phyloP scores from a whole-genome alignment of 139 green algal genomes.

The Chloropicon primus region DNA sequence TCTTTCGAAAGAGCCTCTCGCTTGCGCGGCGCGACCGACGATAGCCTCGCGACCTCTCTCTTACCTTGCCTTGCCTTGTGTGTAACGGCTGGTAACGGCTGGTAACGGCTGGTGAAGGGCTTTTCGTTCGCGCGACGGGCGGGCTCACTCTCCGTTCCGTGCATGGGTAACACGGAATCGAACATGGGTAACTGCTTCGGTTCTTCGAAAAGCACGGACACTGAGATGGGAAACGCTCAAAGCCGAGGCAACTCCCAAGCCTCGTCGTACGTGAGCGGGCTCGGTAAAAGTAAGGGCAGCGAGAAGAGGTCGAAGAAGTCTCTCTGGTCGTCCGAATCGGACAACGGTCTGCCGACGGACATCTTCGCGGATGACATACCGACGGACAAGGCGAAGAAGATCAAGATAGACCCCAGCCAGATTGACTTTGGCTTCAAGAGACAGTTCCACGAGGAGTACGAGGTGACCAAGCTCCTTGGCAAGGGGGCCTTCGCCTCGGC shows the following conservation, averaged over 20 bases:
- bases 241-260: not conserved
- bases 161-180: too few species aligned
- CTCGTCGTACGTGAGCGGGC: not conserved
- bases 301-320: too few species aligned
- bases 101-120: too few species aligned
- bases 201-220: not conserved
- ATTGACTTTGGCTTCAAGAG: not conserved
- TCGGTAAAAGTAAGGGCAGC: not conserved
- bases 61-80: too few species aligned
- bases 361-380: not conserved
- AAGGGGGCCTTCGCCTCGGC: not conserved
- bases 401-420: not conserved
- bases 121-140: too few species aligned
- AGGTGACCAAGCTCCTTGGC: not conserved
- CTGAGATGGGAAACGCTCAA: not conserved
- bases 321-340: too few species aligned
- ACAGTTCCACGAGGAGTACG: conserved; percentile 1
- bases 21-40: too few species aligned
- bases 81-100: too few species aligned
- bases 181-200: conserved; percentile 6
- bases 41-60: too few species aligned
- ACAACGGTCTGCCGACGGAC: not conserved
- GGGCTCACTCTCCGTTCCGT: too few species aligned
- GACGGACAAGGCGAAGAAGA: not conserved
- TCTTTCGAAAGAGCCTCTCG: too few species aligned